A percentile compares a stretch with the other conserved stretches of the same genome.
Evolutionary conservation across 192 early-diverging fungal species (phyloP).

Genomic region (Obelidium mucronatum): DNA sequence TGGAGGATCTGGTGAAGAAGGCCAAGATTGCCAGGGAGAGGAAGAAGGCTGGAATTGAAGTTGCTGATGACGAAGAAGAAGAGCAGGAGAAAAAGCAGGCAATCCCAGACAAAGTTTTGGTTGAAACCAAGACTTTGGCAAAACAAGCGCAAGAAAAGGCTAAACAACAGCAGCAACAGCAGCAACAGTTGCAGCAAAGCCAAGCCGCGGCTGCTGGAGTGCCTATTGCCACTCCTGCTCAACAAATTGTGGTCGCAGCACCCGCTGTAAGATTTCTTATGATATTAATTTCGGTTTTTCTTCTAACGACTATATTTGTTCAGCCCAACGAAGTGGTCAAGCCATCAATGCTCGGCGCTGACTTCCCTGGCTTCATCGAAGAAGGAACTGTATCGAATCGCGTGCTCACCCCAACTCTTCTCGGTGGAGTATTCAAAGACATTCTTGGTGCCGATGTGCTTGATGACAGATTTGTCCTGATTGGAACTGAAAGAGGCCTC

Average conservation of each 20-base stretch:
- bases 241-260: constrained; percentile 10
- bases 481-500: constrained; percentile 62
- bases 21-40: constrained; percentile 53
- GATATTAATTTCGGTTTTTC: constrained; percentile 11
- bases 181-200: constrained; percentile 25
- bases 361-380: constrained; percentile 40
- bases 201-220: neutral
- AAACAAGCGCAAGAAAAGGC: constrained; percentile 44
- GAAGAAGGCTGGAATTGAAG: constrained; percentile 59
- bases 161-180: constrained; percentile 21
- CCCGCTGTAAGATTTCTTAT: constrained; percentile 30
- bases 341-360: constrained; percentile 21
- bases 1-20: constrained; percentile 57
- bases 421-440: constrained; percentile 51
- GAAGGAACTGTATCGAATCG: constrained; percentile 37
- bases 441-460: constrained; percentile 58
- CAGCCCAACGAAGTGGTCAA: constrained; percentile 36
- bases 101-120: constrained; percentile 50
- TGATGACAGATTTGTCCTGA: constrained; percentile 58
- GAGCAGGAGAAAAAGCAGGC: constrained; percentile 52
- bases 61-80: constrained; percentile 64
- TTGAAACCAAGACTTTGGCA: constrained; percentile 52
- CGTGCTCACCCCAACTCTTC: constrained; percentile 40
- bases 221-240: neutral
- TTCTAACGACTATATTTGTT: neutral